Conservation (phyloP, 2,329 filamentous ascomycete genomes). For the Ramularia endophylla region DNA sequence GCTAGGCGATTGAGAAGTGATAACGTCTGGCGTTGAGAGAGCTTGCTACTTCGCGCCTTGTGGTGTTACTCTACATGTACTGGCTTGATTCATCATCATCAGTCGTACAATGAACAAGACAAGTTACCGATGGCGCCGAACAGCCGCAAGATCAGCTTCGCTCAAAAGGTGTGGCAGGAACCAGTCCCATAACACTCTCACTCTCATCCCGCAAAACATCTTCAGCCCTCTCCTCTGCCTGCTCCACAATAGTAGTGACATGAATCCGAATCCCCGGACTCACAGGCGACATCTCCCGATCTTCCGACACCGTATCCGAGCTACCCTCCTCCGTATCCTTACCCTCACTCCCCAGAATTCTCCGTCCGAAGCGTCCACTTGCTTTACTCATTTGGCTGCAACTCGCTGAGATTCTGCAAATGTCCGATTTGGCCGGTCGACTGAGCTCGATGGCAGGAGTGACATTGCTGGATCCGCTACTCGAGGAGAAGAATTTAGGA, state of each 20-base stretch:
- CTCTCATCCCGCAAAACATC: constrained; percentile 7
- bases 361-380: neutral
- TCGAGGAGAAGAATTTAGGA: constrained; percentile 20
- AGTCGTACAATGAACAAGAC: too few species aligned
- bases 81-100: too few species aligned
- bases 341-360: constrained; percentile 4
- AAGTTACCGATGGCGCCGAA: too few species aligned
- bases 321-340: constrained; percentile 9
- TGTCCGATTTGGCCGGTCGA: constrained; percentile 5
- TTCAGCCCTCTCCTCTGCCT: constrained; percentile 13
- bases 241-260: constrained; percentile 17
- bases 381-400: constrained; percentile 5
- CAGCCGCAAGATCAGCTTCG: too few species aligned
- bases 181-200: constrained; percentile 12
- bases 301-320: constrained; percentile 3
- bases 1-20: too few species aligned
- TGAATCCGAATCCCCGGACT: constrained; percentile 9
- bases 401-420: constrained; percentile 9
- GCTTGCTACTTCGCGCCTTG: too few species aligned
- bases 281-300: constrained; percentile 2
- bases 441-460: constrained; percentile 10
- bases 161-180: too few species aligned
- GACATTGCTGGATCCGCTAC: constrained; percentile 1
- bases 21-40: too few species aligned
- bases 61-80: too few species aligned